phyloP scores from a whole-genome alignment of 2,329 filamentous ascomycete genomes.

The Macrophomina pseudophaseolina region DNA sequence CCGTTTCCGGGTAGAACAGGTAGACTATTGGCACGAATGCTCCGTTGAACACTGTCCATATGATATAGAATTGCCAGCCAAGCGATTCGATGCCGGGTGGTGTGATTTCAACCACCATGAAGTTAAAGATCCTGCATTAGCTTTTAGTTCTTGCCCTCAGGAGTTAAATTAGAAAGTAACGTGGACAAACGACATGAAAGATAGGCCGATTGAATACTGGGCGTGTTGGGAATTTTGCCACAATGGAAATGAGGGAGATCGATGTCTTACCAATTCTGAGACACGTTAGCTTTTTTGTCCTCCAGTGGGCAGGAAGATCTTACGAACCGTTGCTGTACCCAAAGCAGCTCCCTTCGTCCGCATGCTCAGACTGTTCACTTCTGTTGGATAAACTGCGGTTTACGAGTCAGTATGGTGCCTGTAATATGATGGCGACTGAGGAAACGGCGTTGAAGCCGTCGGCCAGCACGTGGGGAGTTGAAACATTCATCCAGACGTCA shows the following conservation, averaged over 20 bases:
- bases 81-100: slow-evolving; percentile 50
- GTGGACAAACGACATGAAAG: too few relatives aligned
- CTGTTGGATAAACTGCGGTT: slow-evolving; percentile 50
- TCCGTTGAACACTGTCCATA: slow-evolving; percentile 53
- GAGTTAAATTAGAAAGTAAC: too few relatives aligned
- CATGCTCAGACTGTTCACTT: slow-evolving; percentile 57
- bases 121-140: not conserved
- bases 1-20: slow-evolving; percentile 33
- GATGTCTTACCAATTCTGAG: too few relatives aligned
- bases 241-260: too few relatives aligned
- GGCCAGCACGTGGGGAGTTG: too few relatives aligned
- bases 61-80: slow-evolving; percentile 51
- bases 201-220: too few relatives aligned
- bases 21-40: slow-evolving; percentile 57
- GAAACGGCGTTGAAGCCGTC: too few relatives aligned
- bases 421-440: not conserved
- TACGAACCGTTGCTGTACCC: slow-evolving; percentile 51
- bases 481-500: too few relatives aligned
- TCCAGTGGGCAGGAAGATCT: not conserved
- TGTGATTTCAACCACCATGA: slow-evolving; percentile 48
- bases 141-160: too few relatives aligned
- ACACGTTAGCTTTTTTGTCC: too few relatives aligned
- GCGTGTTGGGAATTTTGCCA: too few relatives aligned
- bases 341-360: slow-evolving; percentile 56
- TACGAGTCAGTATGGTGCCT: slow-evolving; percentile 25